Base-by-base conservation (phyloP, 164 flowering plant species). In the Piper betle region DNA sequence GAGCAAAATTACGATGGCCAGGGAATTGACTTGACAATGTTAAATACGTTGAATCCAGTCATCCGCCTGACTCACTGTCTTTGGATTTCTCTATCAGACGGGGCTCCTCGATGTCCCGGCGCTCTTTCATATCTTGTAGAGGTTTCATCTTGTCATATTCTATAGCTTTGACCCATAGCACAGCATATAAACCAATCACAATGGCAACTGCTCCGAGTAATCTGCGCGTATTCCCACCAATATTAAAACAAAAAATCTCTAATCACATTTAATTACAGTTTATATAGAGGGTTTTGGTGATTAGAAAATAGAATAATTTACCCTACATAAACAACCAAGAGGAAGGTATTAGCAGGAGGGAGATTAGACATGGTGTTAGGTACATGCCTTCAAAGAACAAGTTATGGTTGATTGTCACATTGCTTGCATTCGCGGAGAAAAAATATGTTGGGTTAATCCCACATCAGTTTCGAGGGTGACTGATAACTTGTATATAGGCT, bases 331-430 rank as follows among this genome's bases (percentile, higher is more conserved):
- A 71, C 52, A 9, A 88, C 80, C 58, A 84, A 58, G 4, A 78
- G 18, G 66, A 86, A 81, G 52, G 88, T 87, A 69, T 85, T 58
- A 19, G 86, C 89, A 38, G 94, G 96, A 39, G 83, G 55, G 4
- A 85, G 74, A 67, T 86, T 86, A 16, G 64, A 64, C 76, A 78
- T 78, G 17, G 91, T 86, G 89, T 79, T 33, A 80, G 64, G 71
- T 75, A 82, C 20, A 89, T 62, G 3, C 91, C 91, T 68, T 80
- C 76, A 58, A 73, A 76, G 53, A 75, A 86, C 1, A 74, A 46
- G 64, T 80, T 86, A 64, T 81, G 91, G 65, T 77, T 78, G 5
- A 79, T 48, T 15, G 84, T 75, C 4, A 86, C 78, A 2, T 89
- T 85, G 84, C 39, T 57, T 12, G 6, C 41, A 12, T 41, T 3